phyloP scores from a whole-genome alignment of 2,329 filamentous ascomycete genomes.

The Calonectria multiphialidica region DNA sequence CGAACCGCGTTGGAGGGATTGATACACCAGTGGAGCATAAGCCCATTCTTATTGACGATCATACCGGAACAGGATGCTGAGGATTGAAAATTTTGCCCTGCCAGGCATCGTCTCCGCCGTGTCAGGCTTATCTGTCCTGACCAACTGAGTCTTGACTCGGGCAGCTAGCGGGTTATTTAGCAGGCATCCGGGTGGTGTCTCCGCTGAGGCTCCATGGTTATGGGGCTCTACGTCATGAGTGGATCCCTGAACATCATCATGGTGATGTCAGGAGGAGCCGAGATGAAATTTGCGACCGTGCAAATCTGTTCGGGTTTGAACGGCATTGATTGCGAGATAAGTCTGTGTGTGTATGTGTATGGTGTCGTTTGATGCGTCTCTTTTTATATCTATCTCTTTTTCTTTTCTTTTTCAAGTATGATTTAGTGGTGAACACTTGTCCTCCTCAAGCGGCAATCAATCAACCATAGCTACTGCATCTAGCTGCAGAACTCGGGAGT shows the following conservation, averaged over 20 bases:
- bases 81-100: not conserved
- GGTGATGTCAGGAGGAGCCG: not conserved
- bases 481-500: not conserved
- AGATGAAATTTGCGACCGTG: not conserved
- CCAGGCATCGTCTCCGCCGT: not conserved
- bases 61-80: no score
- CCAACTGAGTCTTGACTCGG: not conserved
- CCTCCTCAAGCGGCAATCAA: no score
- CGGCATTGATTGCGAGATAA: no score
- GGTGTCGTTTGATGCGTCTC: no score
- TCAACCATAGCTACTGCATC: no score
- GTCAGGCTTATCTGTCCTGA: not conserved
- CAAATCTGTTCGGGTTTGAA: not conserved
- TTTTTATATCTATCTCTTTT: no score
- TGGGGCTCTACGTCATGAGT: constrained; percentile 1
- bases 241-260: not conserved
- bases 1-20: no score
- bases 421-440: no score
- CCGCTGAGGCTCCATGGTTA: not conserved
- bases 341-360: no score
- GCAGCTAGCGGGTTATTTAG: not conserved
- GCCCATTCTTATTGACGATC: no score
- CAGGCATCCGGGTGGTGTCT: not conserved
- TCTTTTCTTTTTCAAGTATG: no score
- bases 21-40: no score